Evolutionary conservation across 768 basidiomycete species (phyloP), one percentile per base, ranked within the genome.

Genomic region (Strobilomyces confusus): DNA sequence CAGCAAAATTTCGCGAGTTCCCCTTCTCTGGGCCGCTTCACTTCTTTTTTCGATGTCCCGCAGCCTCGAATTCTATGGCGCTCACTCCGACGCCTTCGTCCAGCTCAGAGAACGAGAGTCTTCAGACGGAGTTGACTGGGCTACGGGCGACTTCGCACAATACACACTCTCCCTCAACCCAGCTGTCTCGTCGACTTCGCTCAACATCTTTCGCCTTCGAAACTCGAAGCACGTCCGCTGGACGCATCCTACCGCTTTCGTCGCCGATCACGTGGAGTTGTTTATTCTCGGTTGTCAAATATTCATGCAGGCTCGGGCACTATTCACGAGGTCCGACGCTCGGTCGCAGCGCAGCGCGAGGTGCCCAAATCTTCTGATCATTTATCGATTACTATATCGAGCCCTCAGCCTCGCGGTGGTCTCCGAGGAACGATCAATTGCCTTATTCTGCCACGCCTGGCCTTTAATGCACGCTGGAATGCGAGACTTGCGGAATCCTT

Each of bases 251-350:
- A 70, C 73, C 30, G 46, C 57, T 45, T 62, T 72, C n/a, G 62
- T 76, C 13, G 52, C 57, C 0, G 41, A 51, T 36, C 57, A 64
- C 62, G 44, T 64, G 62, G 5, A 26, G 49, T 40, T 49, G 49
- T 54, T 49, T 54, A 49, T 57, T 55, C 26, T 26, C 46, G 20
- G 48, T 45, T 59, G 76, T 30, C 64, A 66, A 48, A 66, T 62
- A 1, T 71, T 83, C 38, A 19, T 38, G n/a, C 47, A 77, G 78
- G 49, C 73, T 84, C n/a, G 71, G 76, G 11, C 83, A 78, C 44
- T 81, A 80, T 61, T 75, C 48, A 58, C n/a, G 74, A 81, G 47
- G 80, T 82, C 44, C 78, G 81, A n/a, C 83, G 82, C 1, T 73
- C 73, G 37, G 58, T 73, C 25, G 55, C 58, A 23, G 77, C 79